Conservation (phyloP, 2,329 filamentous ascomycete species). For the Lasiodiplodia hormozganensis region DNA sequence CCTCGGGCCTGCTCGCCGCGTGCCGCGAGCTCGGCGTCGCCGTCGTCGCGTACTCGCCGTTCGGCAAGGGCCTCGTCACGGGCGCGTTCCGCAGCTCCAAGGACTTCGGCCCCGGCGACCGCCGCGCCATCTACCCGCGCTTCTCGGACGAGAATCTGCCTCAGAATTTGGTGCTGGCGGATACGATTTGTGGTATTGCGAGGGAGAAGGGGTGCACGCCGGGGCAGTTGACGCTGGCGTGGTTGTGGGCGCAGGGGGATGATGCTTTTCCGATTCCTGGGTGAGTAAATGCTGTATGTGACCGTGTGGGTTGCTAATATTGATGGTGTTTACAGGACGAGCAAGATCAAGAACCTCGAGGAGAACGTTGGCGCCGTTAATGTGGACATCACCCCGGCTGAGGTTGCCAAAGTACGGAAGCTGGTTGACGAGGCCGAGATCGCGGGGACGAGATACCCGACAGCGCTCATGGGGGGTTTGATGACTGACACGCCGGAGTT, state of each 20-base stretch:
- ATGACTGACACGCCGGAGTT: too few relatives aligned
- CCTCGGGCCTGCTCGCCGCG: constrained; percentile 44
- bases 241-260: constrained; percentile 48
- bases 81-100: constrained; percentile 42
- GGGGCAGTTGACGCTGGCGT: constrained; percentile 61
- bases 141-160: constrained; percentile 51
- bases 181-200: constrained; percentile 41
- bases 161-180: constrained; percentile 45
- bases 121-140: constrained; percentile 46
- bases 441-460: too few relatives aligned
- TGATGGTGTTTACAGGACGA: background rate
- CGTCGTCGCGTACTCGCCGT: constrained; percentile 48
- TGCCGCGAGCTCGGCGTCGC: constrained; percentile 54
- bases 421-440: too few relatives aligned
- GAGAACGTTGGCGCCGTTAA: too few relatives aligned
- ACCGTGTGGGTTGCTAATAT: background rate
- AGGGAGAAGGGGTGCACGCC: constrained; percentile 61
- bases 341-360: too few relatives aligned
- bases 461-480: too few relatives aligned
- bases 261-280: constrained; percentile 64
- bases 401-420: too few relatives aligned
- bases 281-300: background rate
- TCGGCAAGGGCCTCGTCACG: constrained; percentile 42
- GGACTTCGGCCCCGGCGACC: constrained; percentile 51
- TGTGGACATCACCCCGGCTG: too few relatives aligned